Percentiles rank a stretch among this genome's conserved stretches.
phyloP scores from a whole-genome alignment of 2,329 filamentous ascomycete species.

The Drechslerella dactyloides region DNA sequence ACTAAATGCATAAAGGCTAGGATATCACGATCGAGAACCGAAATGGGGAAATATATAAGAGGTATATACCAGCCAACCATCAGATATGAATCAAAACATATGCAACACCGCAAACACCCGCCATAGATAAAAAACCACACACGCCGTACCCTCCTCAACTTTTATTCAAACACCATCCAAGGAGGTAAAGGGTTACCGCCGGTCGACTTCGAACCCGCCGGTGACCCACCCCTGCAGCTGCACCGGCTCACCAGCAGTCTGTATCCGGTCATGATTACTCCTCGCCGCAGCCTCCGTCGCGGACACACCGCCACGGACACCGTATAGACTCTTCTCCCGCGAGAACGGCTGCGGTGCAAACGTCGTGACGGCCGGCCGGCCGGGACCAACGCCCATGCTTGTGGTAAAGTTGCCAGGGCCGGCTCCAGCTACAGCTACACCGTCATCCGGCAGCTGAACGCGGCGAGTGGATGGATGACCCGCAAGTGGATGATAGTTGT shows the following conservation, averaged over 20 bases:
- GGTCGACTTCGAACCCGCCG: conserved; percentile 35
- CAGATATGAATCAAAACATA: background rate
- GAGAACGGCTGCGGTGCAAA: background rate
- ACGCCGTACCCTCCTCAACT: too few species aligned
- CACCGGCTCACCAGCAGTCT: conserved; percentile 12
- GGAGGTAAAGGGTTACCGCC: background rate
- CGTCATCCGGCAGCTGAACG: too few species aligned
- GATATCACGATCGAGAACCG: too few species aligned
- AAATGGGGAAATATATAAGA: background rate
- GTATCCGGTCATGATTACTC: conserved; percentile 45
- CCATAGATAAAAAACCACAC: too few species aligned
- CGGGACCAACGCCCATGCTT: too few species aligned
- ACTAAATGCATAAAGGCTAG: too few species aligned
- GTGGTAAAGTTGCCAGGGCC: too few species aligned
- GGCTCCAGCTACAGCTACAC: too few species aligned
- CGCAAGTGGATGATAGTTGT: conserved; percentile 7
- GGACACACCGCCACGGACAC: conserved; percentile 14
- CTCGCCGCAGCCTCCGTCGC: conserved; percentile 7
- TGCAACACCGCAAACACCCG: background rate
- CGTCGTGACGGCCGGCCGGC: background rate
- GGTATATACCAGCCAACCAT: background rate
- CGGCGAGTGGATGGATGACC: too few species aligned
- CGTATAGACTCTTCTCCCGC: background rate
- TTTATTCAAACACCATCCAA: background rate
- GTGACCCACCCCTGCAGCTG: conserved; percentile 47